Evolutionary conservation across 192 early-diverging fungal species (phyloP).

Genomic region (Piromyces finnis): DNA sequence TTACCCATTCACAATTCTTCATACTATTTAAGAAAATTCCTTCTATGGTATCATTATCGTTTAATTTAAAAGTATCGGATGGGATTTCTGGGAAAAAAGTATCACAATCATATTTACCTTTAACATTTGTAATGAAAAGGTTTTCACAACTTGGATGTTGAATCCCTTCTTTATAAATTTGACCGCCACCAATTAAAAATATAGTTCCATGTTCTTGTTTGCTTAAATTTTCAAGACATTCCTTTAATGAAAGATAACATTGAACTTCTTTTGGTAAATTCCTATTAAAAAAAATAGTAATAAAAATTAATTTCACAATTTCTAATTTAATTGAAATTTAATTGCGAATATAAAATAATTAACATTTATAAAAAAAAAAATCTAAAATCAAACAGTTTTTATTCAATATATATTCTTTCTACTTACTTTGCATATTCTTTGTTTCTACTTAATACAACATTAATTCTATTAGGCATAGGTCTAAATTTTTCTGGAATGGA

Average conservation of each 20-base stretch:
- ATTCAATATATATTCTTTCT: background rate
- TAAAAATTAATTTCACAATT: no score
- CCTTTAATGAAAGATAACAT: background rate
- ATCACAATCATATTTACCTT: slow-evolving; percentile 44
- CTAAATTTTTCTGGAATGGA: slow-evolving; percentile 66
- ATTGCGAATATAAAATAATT: no score
- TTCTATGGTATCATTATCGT: background rate
- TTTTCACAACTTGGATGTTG: slow-evolving; percentile 25
- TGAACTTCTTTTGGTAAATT: slow-evolving; percentile 4
- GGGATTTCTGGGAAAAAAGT: slow-evolving; percentile 57
- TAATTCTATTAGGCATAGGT: slow-evolving; percentile 61
- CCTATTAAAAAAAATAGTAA: background rate
- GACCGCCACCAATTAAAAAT: slow-evolving; percentile 69
- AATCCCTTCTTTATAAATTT: slow-evolving; percentile 55
- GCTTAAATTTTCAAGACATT: slow-evolving; percentile 17
- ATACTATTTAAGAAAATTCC: background rate
- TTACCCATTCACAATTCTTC: background rate
- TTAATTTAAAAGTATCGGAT: slow-evolving; percentile 5
- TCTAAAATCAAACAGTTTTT: no score
- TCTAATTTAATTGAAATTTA: no score
- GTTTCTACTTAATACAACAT: slow-evolving; percentile 56
- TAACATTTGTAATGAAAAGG: slow-evolving; percentile 53
- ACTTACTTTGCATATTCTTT: background rate
- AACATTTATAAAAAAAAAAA: no score
- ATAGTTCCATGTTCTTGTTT: slow-evolving; percentile 14